Base-by-base conservation (phyloP, 106 monocot genomes). In the Amphibolis antarctica region DNA sequence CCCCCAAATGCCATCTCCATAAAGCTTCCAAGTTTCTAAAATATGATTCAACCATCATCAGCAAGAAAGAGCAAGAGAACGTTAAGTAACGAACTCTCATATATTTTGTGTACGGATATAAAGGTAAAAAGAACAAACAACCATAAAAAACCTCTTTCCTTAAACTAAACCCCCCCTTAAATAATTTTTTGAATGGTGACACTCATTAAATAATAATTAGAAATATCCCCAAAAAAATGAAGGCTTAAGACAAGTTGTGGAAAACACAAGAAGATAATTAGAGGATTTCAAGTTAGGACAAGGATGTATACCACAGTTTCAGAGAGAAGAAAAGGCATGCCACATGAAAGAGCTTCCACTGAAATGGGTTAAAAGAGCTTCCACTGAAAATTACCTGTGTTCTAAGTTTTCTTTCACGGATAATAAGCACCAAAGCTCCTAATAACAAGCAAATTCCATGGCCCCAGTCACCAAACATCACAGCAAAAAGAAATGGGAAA, bases 1-100 rank as follows among this genome's bases (percentile, higher is more conserved):
- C 96, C 96, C 28, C 96, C 96, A 83, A 98, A 98, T 72, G 96
- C 96, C 87, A 98, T 87, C 81, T 98, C 96, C 96, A 90, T 87
- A 71, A 98, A 90, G 81, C 90, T 98, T 42, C 81, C 90, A 57
- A 98, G 85, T 85, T 87, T 98, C 96, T 98, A 78, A 44, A 10
- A 74, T 52, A 65, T 59, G 68, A 74, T 43, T 26, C 27, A 49
- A 6, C 72, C 18, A 73, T 25, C n/a, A 44, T 62, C 61, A 68
- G 26, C 43, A 68, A 56, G 36, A 1, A 28, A 65, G 46, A 56
- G 10, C 25, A 44, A 42, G 55, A 69, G 17, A 22, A 1, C 47
- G 19, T 45, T 26, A 27, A 15, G 43, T 42, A 42, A 42, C 9
- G 57, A 17, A 0, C 17, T 4, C 22, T 22, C 1, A 24, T 10